A percentile compares a stretch with the other conserved stretches of the same genome.
phyloP scores from a whole-genome alignment of 192 early-diverging fungal genomes.

The Linnemannia exigua region DNA sequence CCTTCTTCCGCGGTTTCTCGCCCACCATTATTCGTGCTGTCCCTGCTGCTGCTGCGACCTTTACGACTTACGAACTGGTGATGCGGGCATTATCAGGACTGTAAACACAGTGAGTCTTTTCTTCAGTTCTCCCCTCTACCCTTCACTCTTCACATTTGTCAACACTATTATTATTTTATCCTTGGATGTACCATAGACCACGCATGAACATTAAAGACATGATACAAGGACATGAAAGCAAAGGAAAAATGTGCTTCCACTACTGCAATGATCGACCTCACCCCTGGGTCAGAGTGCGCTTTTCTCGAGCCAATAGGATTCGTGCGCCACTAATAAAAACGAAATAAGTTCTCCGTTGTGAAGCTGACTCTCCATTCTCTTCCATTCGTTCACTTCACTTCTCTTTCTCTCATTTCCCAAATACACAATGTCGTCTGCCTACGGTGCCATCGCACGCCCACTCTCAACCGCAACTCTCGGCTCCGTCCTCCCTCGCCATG shows the following conservation, averaged over 20 bases:
- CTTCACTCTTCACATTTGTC: background rate
- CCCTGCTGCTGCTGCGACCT: constrained; percentile 86
- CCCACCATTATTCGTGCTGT: constrained; percentile 71
- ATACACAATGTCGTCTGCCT: constrained; percentile 53
- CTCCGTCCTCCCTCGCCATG: constrained; percentile 38
- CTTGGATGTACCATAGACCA: constrained; percentile 13
- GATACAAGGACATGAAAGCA: background rate
- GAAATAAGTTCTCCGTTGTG: background rate
- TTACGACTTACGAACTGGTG: constrained; percentile 80
- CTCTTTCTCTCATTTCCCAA: background rate
- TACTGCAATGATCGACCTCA: background rate
- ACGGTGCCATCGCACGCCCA: constrained; percentile 44
- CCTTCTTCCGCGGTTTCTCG: constrained; percentile 77
- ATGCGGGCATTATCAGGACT: constrained; percentile 57
- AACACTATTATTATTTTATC: background rate
- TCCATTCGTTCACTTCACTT: background rate
- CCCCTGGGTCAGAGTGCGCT: background rate
- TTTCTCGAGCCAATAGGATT: background rate
- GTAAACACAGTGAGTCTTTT: background rate
- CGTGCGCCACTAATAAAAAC: background rate
- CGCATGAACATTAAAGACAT: background rate
- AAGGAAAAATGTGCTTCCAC: background rate
- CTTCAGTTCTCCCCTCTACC: too few species aligned
- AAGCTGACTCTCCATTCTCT: background rate
- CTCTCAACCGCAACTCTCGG: constrained; percentile 29